Evolutionary conservation across 2,329 filamentous ascomycete genomes (phyloP).

Genomic region (Graphilbum sp.): DNA sequence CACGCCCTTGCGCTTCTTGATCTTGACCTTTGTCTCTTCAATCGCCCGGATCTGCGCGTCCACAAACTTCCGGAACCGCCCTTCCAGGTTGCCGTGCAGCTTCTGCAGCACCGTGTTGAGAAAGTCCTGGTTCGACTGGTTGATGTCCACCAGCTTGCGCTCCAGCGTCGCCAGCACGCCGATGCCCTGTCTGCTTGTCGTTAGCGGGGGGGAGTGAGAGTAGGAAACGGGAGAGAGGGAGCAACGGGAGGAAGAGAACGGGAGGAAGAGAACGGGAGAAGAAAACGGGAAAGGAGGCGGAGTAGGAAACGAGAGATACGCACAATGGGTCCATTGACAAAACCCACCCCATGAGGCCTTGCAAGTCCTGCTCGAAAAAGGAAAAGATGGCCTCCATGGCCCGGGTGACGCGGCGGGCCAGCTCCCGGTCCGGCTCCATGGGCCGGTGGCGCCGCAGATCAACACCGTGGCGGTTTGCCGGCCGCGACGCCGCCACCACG

Average conservation of each 20-base stretch:
- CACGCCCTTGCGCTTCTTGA: constrained; percentile 95
- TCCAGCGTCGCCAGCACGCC: constrained; percentile 72
- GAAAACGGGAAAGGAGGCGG: too few species aligned
- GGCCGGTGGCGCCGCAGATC: constrained; percentile 60
- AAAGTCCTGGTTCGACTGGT: constrained; percentile 88
- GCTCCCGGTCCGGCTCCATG: constrained; percentile 75
- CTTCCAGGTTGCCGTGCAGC: constrained; percentile 56
- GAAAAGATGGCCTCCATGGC: constrained; percentile 81
- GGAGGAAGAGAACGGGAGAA: background rate
- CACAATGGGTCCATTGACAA: constrained; percentile 66
- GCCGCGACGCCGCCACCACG: constrained; percentile 47
- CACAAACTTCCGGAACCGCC: constrained; percentile 72
- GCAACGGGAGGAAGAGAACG: background rate
- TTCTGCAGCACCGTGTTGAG: constrained; percentile 63
- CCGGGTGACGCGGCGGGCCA: constrained; percentile 70
- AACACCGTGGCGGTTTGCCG: constrained; percentile 51
- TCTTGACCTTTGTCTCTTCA: constrained; percentile 96
- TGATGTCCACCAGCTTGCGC: constrained; percentile 59
- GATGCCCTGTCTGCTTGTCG: constrained; percentile 57
- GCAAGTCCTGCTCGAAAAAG: constrained; percentile 64
- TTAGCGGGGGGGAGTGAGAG: background rate
- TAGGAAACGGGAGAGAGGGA: background rate
- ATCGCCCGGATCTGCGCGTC: constrained; percentile 92
- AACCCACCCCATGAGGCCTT: constrained; percentile 71
- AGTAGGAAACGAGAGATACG: too few species aligned